Evolutionary conservation across 352 stramenopile genomes (phyloP), one percentile per base, ranked within the genome.

Genomic region (Globisporangium cystogenes): DNA sequence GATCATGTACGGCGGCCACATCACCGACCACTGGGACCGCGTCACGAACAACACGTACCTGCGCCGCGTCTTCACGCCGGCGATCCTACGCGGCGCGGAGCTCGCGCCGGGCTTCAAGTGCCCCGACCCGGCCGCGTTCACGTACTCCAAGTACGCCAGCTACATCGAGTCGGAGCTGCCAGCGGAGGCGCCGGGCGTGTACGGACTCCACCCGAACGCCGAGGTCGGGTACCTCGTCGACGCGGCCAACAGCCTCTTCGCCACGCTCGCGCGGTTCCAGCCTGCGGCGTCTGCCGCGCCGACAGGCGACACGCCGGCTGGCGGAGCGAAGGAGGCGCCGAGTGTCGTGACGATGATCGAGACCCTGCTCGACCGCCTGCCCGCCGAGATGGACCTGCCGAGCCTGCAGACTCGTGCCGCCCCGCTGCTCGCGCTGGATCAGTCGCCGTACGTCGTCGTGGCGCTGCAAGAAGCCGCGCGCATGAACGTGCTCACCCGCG

Each of bases 71-170:
- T 90, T 93, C 54, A 90, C 76, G 10, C 62, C 67, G 18, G 76
- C 83, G 2, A 68, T 87, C 20, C 58, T 94, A 24, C 48, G 64
- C 6, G 60, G 61, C 37, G 87, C 83, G 36, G 64, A 77, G 29
- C 69, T 93, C 26, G 69, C 76, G 4, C 46, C 56, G 3, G 86
- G 81, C 1, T 97, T 98, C 55, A 74, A 76, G 48, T 86, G 77
- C 15, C 87, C 88, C 10, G 76, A 96, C 31, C 74, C 80, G 1
- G 67, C 72, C 20, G 48, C 55, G 31, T 79, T 73, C 54, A 90
- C 76, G 20, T 98, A 98, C 66, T 87, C 90, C 45, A 98, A 98
- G 68, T 99, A 99, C 60, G 74, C 96, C 14, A 75, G 90, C 26
- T 74, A 85, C 52, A 93, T 94, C 40, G 83, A 91, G 48, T 56